Base-by-base conservation (phyloP, 139 green algal genomes). In the Gonium pectorale region DNA sequence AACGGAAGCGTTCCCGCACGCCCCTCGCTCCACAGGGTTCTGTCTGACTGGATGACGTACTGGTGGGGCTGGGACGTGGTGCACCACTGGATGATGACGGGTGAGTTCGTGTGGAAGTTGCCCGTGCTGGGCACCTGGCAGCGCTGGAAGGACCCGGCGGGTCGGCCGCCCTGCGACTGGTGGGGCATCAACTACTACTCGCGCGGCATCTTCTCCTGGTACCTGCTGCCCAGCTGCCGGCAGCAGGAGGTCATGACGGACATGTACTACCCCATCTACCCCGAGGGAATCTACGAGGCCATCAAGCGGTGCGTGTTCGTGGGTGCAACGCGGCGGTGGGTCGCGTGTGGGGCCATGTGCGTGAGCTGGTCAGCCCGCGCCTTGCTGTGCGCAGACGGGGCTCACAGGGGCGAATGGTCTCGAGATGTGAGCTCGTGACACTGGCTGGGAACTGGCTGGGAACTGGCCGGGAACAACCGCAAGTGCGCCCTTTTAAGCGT, bases 231-330 rank as follows among this genome's bases (percentile, higher is more conserved):
- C 13, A 69, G 52, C 21, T 88, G 79, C 85, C 80, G 91, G 46
- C 60, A 73, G 9, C 81, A 86, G 22, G 95, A 97, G 84, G 71
- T 93, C 4, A 96, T 96, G 94, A 97, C 92, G 1, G 95, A 98
- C 89, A 97, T 98, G 94, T 94, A 91, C 62, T 97, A 96, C 80
- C 88, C 92, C 24, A 90, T 96, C 51, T 94, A 96, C 79, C 79
- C 93, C 19, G 87, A 90, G 35, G 94, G 94, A 13, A 87, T 97
- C 43, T 94, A 93, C 79, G 31, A 90, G 22, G 86, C 81, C 8
- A 80, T 91, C 82, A 49, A 87, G 60, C 38, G 46, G 70, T 79
- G 26, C 64, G 26, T 5, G 17, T 15, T 8, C 54, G 22, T 15
- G 17, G 54, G 17, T 15, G n/a, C n/a, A n/a, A n/a, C n/a, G n/a